phyloP scores from a whole-genome alignment of 148 eudicot species.

The Arbutus unedo region DNA sequence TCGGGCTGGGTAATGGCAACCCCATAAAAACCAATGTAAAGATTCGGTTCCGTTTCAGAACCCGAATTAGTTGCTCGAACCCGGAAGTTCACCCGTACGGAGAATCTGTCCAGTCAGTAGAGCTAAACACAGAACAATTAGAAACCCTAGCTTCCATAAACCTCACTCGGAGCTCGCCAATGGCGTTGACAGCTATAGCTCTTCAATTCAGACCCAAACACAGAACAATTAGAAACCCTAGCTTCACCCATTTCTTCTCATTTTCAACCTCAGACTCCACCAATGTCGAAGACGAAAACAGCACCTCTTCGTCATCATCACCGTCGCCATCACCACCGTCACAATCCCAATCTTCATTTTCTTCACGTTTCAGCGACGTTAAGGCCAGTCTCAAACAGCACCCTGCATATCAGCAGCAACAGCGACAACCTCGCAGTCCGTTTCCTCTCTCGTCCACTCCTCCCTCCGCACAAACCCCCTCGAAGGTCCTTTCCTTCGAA shows the following conservation, averaged over 20 bases:
- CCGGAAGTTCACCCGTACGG: neutral
- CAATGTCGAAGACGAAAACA: constrained; percentile 16
- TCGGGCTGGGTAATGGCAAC: neutral
- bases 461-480: constrained; percentile 4
- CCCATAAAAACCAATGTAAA: neutral
- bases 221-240: constrained; percentile 16
- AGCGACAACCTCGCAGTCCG: constrained; percentile 1
- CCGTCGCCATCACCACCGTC: constrained; percentile 6
- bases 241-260: constrained; percentile 33
- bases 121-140: constrained; percentile 18
- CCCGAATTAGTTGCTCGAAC: neutral
- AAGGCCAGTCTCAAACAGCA: constrained; percentile 40
- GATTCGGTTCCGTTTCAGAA: neutral
- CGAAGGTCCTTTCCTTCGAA: constrained; percentile 1
- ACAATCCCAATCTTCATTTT: constrained; percentile 22
- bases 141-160: constrained; percentile 7
- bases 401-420: constrained; percentile 19
- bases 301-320: constrained; percentile 9
- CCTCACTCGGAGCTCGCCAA: constrained; percentile 21
- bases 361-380: constrained; percentile 39
- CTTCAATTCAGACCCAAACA: constrained; percentile 37
- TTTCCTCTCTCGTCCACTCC: neutral
- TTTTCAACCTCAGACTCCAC: constrained; percentile 25
- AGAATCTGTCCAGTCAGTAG: neutral
- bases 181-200: constrained; percentile 51